phyloP scores from a whole-genome alignment of 2,329 filamentous ascomycete genomes.

The Rhynchosporium secalis region DNA sequence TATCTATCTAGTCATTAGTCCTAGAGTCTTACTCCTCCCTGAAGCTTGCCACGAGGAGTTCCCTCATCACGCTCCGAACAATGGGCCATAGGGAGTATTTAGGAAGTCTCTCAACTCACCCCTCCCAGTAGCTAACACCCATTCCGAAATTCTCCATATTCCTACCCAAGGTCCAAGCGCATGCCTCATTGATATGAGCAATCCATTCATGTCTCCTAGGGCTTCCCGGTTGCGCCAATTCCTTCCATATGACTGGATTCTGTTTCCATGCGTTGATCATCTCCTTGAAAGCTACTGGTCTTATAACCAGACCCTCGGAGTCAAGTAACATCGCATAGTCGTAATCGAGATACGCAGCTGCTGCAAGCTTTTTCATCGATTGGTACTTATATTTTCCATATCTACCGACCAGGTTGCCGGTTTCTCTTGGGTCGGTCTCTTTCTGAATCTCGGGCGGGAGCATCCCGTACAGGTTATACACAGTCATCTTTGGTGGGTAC shows the following conservation, averaged over 20 bases:
- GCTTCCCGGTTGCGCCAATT: not conserved
- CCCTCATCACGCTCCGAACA: not conserved
- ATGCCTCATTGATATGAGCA: constrained; percentile 1
- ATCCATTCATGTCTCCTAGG: constrained; percentile 9
- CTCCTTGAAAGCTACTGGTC: constrained; percentile 2
- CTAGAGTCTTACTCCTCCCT: not conserved
- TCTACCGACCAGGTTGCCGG: not conserved
- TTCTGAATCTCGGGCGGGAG: not conserved
- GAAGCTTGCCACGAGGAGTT: not conserved
- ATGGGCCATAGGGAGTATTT: not conserved
- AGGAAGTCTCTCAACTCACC: not conserved
- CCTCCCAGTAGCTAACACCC: constrained; percentile 1
- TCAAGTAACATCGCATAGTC: constrained; percentile 2
- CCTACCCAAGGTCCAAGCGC: not conserved
- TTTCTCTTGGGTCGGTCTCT: not conserved
- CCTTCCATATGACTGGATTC: not conserved
- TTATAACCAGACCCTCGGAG: not conserved
- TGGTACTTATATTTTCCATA: constrained; percentile 13
- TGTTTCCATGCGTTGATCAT: not conserved
- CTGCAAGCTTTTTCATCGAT: constrained; percentile 8
- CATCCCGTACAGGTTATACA: not conserved
- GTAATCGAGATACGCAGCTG: constrained; percentile 1
- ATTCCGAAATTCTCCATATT: constrained; percentile 11
- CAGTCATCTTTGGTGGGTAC: not conserved
- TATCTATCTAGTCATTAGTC: not conserved